Evolutionary conservation across 148 eudicot species (phyloP).

Genomic region (Chenopodium album): DNA sequence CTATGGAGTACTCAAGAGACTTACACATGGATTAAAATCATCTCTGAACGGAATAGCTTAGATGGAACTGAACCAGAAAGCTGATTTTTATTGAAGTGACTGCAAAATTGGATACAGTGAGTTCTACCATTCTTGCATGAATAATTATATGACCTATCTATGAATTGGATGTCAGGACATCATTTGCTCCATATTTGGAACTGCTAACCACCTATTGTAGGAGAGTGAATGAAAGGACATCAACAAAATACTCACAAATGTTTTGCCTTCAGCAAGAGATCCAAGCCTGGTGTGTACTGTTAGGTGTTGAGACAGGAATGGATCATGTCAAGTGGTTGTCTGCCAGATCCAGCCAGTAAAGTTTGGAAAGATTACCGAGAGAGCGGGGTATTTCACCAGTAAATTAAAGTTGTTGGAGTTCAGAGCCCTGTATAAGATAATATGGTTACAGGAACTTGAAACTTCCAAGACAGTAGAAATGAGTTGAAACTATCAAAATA

Average conservation of each 20-base stretch:
- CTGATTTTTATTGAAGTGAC: slow-evolving; percentile 89
- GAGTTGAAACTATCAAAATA: neutral
- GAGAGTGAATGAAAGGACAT: neutral
- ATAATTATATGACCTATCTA: neutral
- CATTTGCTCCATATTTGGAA: too few species aligned
- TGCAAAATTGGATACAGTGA: slow-evolving; percentile 31
- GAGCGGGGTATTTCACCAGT: slow-evolving; percentile 74
- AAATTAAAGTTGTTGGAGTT: slow-evolving; percentile 83
- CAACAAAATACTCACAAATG: slow-evolving; percentile 65
- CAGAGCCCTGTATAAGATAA: slow-evolving; percentile 54
- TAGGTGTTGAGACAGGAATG: slow-evolving; percentile 64
- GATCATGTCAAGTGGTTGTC: slow-evolving; percentile 77
- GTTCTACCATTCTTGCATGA: neutral
- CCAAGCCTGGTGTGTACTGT: slow-evolving; percentile 64
- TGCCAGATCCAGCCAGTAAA: slow-evolving; percentile 87
- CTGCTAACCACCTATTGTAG: too few species aligned
- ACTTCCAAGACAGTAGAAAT: too few species aligned
- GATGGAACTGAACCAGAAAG: slow-evolving; percentile 74
- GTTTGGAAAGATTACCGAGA: slow-evolving; percentile 67
- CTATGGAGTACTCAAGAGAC: slow-evolving; percentile 10
- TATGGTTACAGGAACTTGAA: neutral
- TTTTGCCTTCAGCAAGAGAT: slow-evolving; percentile 63
- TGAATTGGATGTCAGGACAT: neutral
- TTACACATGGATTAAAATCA: slow-evolving; percentile 80
- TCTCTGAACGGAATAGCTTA: slow-evolving; percentile 63